These are phyloP conservation scores for Phylloporus arenicola DNA, from an alignment of 768 basidiomycete genomes.

Conservation along the genomic window DNA sequence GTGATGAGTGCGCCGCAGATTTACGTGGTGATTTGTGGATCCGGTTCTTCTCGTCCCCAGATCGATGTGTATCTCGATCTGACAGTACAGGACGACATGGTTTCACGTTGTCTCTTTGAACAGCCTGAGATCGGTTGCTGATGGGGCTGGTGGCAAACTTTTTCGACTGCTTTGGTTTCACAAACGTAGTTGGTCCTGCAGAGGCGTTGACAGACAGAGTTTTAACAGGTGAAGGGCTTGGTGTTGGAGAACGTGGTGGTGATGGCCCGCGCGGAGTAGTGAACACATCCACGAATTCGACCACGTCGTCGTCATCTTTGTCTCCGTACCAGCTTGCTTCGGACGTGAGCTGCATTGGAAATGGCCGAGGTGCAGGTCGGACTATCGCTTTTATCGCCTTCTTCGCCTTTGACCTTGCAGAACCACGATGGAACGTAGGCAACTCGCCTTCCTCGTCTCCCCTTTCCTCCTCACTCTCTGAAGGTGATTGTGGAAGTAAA, in stretches of 20 bases:
- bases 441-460: conserved; percentile 10
- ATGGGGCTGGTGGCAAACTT: conserved; percentile 15
- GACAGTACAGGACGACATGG: conserved; percentile 1
- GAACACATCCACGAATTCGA: conserved; percentile 19
- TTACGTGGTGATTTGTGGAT: conserved; percentile 24
- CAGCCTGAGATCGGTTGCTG: background rate
- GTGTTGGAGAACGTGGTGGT: conserved; percentile 19
- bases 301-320: background rate
- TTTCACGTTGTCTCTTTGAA: background rate
- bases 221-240: conserved; percentile 12
- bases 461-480: conserved; percentile 9
- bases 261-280: conserved; percentile 16
- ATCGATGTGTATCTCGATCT: conserved; percentile 1
- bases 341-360: conserved; percentile 22
- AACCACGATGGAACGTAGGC: conserved; percentile 18
- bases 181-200: background rate
- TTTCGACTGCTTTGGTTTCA: background rate
- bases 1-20: conserved; percentile 21
- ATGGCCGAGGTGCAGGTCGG: conserved; percentile 16
- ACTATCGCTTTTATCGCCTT: background rate
- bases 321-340: background rate
- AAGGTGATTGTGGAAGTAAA: conserved; percentile 2
- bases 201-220: background rate
- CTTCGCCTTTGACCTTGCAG: background rate
- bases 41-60: conserved; percentile 2